phyloP scores from a whole-genome alignment of 164 flowering plant species.

The Vitis rupestris region DNA sequence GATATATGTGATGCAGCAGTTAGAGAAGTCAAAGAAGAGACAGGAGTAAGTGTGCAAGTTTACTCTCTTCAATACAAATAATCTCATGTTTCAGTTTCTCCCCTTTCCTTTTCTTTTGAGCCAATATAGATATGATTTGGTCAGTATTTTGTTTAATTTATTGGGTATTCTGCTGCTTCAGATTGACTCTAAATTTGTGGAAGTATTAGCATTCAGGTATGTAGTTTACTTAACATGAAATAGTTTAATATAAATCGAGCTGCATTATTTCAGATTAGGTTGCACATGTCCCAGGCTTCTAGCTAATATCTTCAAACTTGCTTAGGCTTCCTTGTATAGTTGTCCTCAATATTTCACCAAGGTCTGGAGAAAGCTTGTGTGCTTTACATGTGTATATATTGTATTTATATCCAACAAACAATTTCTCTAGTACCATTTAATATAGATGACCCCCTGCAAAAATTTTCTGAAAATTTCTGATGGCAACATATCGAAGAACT shows the following conservation, averaged over 20 bases:
- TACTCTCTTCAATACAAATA: neutral
- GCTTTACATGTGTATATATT: neutral
- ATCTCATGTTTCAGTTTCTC: neutral
- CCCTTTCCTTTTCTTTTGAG: neutral
- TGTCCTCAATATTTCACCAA: neutral
- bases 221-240: neutral
- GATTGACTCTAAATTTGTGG: conserved; percentile 53
- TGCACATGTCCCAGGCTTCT: neutral
- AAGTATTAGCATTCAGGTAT: conserved; percentile 57
- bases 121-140: neutral
- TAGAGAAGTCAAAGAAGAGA: conserved; percentile 60
- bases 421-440: neutral
- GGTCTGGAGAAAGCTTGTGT: neutral
- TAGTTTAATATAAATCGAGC: neutral
- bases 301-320: neutral
- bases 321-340: neutral
- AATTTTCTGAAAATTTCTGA: neutral
- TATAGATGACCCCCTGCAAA: neutral
- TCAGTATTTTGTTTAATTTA: neutral
- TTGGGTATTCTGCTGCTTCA: conserved; percentile 15
- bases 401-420: too few relatives aligned
- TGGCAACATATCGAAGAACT: neutral
- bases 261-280: neutral
- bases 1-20: conserved; percentile 46
- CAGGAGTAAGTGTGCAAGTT: conserved; percentile 41